A percentile compares a stretch with the other conserved stretches of the same genome.
These are phyloP conservation scores for Ceratorhiza oryzae-sativae DNA, from an alignment of 1,284 basidiomycete species.

Conservation along the genomic window DNA sequence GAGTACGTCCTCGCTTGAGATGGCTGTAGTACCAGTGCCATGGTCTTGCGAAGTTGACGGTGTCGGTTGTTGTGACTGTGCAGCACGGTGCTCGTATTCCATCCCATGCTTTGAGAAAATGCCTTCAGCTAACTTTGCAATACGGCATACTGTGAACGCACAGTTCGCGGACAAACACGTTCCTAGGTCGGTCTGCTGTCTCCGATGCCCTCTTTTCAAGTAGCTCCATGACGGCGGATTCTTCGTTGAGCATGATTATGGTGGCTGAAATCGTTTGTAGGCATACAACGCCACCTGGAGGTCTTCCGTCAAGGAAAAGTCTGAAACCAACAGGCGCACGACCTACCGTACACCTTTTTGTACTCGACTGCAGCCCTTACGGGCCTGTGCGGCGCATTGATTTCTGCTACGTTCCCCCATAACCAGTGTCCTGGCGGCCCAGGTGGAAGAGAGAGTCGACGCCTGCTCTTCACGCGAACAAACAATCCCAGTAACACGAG, in stretches of 20 bases:
- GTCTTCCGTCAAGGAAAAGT: neutral
- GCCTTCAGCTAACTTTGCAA: neutral
- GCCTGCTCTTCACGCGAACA: neutral
- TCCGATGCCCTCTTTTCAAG: constrained; percentile 21
- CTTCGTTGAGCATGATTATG: constrained; percentile 7
- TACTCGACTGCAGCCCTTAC: constrained; percentile 20
- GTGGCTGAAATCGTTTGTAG: constrained; percentile 5
- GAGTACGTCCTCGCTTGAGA: constrained; percentile 25
- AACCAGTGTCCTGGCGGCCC: constrained; percentile 27
- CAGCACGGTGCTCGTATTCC: constrained; percentile 16
- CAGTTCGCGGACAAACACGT: constrained; percentile 23
- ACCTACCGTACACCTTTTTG: constrained; percentile 5
- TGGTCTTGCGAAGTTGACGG: constrained; percentile 11
- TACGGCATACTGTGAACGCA: neutral
- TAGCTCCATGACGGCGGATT: neutral
- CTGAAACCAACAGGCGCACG: neutral
- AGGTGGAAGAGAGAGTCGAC: neutral
- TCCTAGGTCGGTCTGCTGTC: constrained; percentile 19
- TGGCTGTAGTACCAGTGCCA: neutral
- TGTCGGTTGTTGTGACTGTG: constrained; percentile 26
- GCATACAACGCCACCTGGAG: constrained; percentile 6
- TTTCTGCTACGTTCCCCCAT: constrained; percentile 24
- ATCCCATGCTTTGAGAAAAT: constrained; percentile 5
- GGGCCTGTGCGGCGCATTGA: constrained; percentile 13
- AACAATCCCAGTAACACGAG: too few species aligned